phyloP scores from a whole-genome alignment of 2,329 filamentous ascomycete genomes.

The Neocucurbitaria cava region DNA sequence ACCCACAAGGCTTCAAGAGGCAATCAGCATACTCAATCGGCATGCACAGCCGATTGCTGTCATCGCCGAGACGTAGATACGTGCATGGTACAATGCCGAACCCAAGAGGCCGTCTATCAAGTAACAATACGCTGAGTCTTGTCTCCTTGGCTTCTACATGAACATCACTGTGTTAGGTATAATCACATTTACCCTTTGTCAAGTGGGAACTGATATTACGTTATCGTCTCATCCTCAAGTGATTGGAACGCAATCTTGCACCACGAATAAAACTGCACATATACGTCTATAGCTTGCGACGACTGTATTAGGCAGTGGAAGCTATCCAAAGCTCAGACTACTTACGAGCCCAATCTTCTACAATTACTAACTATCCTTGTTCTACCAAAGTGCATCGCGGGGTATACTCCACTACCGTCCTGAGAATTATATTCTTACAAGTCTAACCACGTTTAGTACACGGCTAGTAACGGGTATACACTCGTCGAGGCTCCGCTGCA shows the following conservation, averaged over 20 bases:
- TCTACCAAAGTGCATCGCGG: not conserved
- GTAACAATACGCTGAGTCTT: too few species aligned
- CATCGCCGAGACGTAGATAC: not conserved
- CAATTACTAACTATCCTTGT: not conserved
- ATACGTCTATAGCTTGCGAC: not conserved
- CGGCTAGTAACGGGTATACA: slow-evolving; percentile 46
- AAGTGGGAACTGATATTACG: too few species aligned
- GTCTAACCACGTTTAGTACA: not conserved
- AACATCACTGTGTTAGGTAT: too few species aligned
- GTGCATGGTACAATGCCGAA: not conserved
- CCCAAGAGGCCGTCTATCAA: not conserved
- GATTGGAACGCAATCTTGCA: not conserved
- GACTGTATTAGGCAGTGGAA: not conserved
- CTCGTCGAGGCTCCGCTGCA: slow-evolving; percentile 37
- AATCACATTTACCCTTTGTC: too few species aligned
- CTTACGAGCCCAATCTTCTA: not conserved
- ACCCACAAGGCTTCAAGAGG: slow-evolving; percentile 6
- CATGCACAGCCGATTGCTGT: slow-evolving; percentile 1
- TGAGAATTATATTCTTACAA: not conserved
- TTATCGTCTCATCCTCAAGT: too few species aligned
- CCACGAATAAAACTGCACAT: not conserved
- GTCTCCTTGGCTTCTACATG: too few species aligned
- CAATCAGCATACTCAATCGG: slow-evolving; percentile 1
- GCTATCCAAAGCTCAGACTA: not conserved
- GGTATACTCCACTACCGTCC: slow-evolving; percentile 2